Evolutionary conservation across 352 stramenopile genomes (phyloP).

Genomic region (Phytophthora podocarpi): DNA sequence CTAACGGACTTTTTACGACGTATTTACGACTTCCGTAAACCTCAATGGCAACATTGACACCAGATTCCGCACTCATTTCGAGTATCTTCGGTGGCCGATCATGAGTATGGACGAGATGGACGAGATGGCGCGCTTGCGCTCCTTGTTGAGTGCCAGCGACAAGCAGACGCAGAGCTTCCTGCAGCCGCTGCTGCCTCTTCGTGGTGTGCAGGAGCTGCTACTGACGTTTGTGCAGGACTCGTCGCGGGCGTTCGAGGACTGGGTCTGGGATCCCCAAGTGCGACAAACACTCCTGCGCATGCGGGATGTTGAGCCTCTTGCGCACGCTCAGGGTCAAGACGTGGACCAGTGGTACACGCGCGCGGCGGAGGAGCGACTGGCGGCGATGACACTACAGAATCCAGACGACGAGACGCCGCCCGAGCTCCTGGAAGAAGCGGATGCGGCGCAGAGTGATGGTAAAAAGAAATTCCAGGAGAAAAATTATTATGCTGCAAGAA

Average conservation of each 20-base stretch:
- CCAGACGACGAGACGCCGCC: slow-evolving; percentile 22
- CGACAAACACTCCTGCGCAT: slow-evolving; percentile 59
- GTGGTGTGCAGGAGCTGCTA: slow-evolving; percentile 72
- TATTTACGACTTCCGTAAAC: slow-evolving; percentile 10
- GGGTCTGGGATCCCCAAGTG: slow-evolving; percentile 74
- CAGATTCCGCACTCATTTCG: too few species aligned
- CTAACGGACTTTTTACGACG: background rate
- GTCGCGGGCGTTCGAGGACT: slow-evolving; percentile 70
- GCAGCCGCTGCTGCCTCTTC: slow-evolving; percentile 57
- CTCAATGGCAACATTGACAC: too few species aligned
- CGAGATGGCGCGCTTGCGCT: slow-evolving; percentile 47
- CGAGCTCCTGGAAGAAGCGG: slow-evolving; percentile 43
- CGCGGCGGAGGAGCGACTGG: slow-evolving; percentile 32
- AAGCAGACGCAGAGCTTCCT: slow-evolving; percentile 62
- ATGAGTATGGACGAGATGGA: slow-evolving; percentile 1
- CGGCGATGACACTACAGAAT: slow-evolving; percentile 17
- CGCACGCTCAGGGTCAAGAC: slow-evolving; percentile 30
- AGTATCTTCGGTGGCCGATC: too few species aligned
- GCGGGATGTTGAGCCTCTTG: slow-evolving; percentile 33
- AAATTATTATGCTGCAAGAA: slow-evolving; percentile 69
- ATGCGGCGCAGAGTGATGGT: slow-evolving; percentile 59
- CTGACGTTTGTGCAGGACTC: slow-evolving; percentile 68
- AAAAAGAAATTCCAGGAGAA: slow-evolving; percentile 69
- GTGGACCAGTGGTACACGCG: slow-evolving; percentile 53
- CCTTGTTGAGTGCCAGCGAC: slow-evolving; percentile 46